Percentiles rank a stretch among this genome's conserved stretches.
These are phyloP conservation scores for Viola pubescens DNA, from an alignment of 441 rosid species.

Conservation along the genomic window DNA sequence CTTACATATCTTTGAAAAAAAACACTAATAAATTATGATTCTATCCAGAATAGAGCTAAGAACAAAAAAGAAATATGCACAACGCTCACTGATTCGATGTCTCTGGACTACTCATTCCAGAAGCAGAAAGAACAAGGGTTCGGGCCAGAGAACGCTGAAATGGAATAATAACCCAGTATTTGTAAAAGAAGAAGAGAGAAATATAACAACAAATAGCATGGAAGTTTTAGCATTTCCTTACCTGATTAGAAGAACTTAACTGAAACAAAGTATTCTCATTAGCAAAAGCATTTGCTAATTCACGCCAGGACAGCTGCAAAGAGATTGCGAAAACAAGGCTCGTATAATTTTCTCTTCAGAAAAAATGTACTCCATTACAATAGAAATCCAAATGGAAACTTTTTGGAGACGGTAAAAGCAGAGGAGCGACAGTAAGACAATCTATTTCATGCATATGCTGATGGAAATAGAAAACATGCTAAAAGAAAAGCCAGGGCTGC, in stretches of 20 bases:
- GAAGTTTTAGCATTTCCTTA: conserved; percentile 24
- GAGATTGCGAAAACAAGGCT: conserved; percentile 6
- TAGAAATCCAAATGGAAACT: too few relatives aligned
- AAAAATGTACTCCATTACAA: too few relatives aligned
- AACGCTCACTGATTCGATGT: conserved; percentile 81
- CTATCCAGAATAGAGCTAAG: conserved; percentile 13
- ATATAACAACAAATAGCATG: conserved; percentile 3
- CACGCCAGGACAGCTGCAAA: conserved; percentile 84
- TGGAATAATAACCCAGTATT: conserved; percentile 18
- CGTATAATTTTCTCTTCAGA: background rate
- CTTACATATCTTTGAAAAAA: conserved; percentile 60
- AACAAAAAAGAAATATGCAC: conserved; percentile 11
- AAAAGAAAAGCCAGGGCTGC: background rate
- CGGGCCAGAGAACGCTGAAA: conserved; percentile 87
- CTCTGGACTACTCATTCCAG: conserved; percentile 66
- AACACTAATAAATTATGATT: conserved; percentile 14
- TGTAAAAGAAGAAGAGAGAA: background rate
- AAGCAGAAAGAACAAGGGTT: conserved; percentile 87
- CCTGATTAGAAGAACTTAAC: conserved; percentile 83
- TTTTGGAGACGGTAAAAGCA: too few relatives aligned
- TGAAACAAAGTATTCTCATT: conserved; percentile 62
- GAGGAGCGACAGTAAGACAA: too few relatives aligned
- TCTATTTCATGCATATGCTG: too few relatives aligned
- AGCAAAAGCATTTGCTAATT: conserved; percentile 83
- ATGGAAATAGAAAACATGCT: too few relatives aligned